Evolutionary conservation across 106 monocot genomes (phyloP).

Genomic region (Platanthera guangdongensis): DNA sequence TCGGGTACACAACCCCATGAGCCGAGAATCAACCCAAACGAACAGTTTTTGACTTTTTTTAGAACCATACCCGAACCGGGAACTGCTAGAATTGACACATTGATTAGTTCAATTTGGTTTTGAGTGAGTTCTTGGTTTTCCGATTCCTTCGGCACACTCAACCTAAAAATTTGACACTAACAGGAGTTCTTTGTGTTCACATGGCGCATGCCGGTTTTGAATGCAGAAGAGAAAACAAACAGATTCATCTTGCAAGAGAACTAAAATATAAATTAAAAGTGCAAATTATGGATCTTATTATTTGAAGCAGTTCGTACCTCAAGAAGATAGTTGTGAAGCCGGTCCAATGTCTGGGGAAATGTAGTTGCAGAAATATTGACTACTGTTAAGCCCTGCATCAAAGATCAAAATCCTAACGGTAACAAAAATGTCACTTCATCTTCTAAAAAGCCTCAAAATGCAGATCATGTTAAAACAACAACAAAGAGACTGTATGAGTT

Average conservation of each 20-base stretch:
- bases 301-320: slow-evolving; percentile 39
- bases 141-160: too few relatives aligned
- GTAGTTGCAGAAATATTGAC: slow-evolving; percentile 93
- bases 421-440: not conserved
- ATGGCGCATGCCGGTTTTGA: too few relatives aligned
- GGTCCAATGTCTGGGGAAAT: slow-evolving; percentile 89
- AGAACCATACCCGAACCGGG: too few relatives aligned
- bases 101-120: too few relatives aligned
- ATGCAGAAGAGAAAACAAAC: not conserved
- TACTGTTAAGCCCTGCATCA: slow-evolving; percentile 68
- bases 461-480: not conserved
- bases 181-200: too few relatives aligned
- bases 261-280: not conserved
- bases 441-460: not conserved
- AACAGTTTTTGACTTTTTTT: too few relatives aligned
- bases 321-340: slow-evolving; percentile 88
- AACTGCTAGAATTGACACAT: too few relatives aligned
- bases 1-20: too few relatives aligned
- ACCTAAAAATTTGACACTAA: too few relatives aligned
- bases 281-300: not conserved
- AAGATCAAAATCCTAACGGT: slow-evolving; percentile 6
- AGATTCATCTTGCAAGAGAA: not conserved
- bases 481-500: not conserved
- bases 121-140: too few relatives aligned
- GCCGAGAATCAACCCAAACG: too few relatives aligned